Base-by-base conservation (phyloP, 345 rosid species). In the Populus nigra region DNA sequence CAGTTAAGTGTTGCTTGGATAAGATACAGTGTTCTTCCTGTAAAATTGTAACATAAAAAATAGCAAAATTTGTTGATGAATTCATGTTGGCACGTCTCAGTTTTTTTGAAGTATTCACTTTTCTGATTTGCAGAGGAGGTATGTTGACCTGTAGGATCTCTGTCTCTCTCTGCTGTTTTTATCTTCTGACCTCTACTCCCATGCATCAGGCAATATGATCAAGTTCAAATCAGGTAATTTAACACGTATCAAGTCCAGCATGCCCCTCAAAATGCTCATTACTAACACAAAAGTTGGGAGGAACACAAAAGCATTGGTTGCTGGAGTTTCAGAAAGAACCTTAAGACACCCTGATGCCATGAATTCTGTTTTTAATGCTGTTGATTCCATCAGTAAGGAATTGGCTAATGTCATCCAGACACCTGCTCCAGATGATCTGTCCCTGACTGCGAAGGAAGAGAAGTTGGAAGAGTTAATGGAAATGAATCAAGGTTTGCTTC, bases 401-500 rank as follows among this genome's bases (percentile, higher is more conserved):
- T 76, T 93, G 68, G 83, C 92, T 31, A 27, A 25, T 11, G 78
- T 92, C 77, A 87, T 96, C 45, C 93, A 88, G 84, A 81, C 87
- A 22, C 83, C 87, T 22, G 81, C 89, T 75, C 63, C 85, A 2
- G 95, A 89, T 74, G 87, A 85, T 27, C 71, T 73, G 10, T 85
- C 92, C 0, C 11, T 89, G 23, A 81, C 88, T 2, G 85, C 87
- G 73, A 91, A 87, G 76, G 97, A 96, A 90, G 93, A 72, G 76
- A 89, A 80, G 81, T 76, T 96, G 63, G 87, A 84, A 88, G 97
- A 94, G 84, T 83, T 96, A 70, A 91, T 94, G 91, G 97, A 94
- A 82, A 89, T 94, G 89, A 96, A 91, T 82, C 99, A 96, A 81
- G 98, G 98, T 29, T 76, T 96, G 72, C 96, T 96, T 22, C 93